Evolutionary conservation across 164 flowering plant genomes (phyloP).

Genomic region (Berberis thunbergii): DNA sequence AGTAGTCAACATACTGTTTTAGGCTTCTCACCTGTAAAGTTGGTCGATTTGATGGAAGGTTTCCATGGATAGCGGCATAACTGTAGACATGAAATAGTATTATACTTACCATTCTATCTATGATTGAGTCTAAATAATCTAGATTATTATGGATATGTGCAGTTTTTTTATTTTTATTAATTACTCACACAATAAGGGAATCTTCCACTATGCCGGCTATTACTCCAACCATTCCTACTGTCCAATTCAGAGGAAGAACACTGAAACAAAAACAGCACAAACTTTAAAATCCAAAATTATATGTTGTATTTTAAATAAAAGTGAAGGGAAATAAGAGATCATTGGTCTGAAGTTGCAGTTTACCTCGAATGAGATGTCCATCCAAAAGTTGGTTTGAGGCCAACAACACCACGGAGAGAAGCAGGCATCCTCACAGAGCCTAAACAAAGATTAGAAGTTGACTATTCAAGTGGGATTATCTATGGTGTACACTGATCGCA

Average conservation of each 20-base stretch:
- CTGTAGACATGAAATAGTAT: constrained; percentile 28
- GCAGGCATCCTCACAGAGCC: constrained; percentile 98
- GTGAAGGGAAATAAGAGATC: background rate
- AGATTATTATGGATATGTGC: background rate
- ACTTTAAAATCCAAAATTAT: background rate
- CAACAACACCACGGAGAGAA: constrained; percentile 89
- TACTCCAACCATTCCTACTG: constrained; percentile 91
- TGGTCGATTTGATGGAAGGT: constrained; percentile 21
- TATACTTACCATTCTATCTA: background rate
- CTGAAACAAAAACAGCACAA: constrained; percentile 25
- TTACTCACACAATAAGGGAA: constrained; percentile 64
- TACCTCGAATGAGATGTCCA: constrained; percentile 82
- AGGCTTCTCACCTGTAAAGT: too few relatives aligned
- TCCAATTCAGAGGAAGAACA: constrained; percentile 86
- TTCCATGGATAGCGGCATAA: constrained; percentile 75
- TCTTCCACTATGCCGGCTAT: constrained; percentile 84
- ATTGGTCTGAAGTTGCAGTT: constrained; percentile 1
- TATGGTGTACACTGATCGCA: too few relatives aligned
- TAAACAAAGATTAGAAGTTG: constrained; percentile 15
- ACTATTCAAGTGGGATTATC: background rate
- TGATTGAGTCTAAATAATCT: background rate
- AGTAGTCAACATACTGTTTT: too few relatives aligned
- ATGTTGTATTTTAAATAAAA: background rate
- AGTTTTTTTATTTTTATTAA: background rate
- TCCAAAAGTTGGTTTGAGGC: constrained; percentile 82